A percentile compares a stretch with the other conserved stretches of the same genome.
Conservation (phyloP, 768 basidiomycete genomes). For the Amanita molliuscula region DNA sequence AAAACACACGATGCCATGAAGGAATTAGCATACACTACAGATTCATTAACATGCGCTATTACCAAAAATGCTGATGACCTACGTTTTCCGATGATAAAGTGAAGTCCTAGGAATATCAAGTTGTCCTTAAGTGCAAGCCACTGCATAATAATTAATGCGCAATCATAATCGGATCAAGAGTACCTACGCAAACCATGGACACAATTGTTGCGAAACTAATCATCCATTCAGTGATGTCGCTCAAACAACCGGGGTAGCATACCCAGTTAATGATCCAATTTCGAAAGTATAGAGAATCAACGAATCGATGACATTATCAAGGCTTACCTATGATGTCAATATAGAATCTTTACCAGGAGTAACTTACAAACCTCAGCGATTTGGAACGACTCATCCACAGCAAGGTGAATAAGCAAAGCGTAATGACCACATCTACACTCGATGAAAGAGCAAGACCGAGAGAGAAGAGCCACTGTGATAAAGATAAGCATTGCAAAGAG, state of each 20-base stretch:
- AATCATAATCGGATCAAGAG: not conserved
- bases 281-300: conserved; percentile 34
- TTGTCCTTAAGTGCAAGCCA: conserved; percentile 36
- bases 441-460: conserved; percentile 33
- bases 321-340: conserved; percentile 13
- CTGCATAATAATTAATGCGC: conserved; percentile 12
- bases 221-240: not conserved
- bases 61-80: conserved; percentile 7
- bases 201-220: conserved; percentile 31
- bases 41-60: not conserved
- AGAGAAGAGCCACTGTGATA: conserved; percentile 31
- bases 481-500: not conserved
- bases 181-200: conserved; percentile 37
- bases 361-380: conserved; percentile 17
- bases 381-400: conserved; percentile 20
- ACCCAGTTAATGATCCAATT: conserved; percentile 30
- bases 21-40: conserved; percentile 36
- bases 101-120: conserved; percentile 36
- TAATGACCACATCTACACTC: conserved; percentile 26
- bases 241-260: not conserved
- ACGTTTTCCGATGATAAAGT: conserved; percentile 40
- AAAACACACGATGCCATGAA: conserved; percentile 27
- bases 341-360: not conserved
- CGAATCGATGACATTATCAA: conserved; percentile 25
- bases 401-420: conserved; percentile 22